phyloP scores from a whole-genome alignment of 371 early-diverging fungal genomes.

The Gilbertella persicaria region DNA sequence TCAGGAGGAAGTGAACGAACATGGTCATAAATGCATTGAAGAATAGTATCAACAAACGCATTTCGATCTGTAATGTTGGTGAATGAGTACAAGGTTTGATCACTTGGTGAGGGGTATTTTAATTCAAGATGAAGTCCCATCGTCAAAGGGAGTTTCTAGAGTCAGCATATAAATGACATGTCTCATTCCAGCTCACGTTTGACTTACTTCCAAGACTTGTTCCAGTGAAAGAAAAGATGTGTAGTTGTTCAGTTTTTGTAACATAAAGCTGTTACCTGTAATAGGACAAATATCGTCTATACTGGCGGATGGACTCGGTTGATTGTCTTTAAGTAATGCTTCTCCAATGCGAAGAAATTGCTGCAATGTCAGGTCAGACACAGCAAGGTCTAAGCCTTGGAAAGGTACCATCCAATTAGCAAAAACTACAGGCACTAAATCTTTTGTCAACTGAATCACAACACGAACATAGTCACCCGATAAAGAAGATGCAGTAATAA shows the following conservation, averaged over 20 bases:
- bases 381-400: conserved; percentile 56
- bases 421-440: conserved; percentile 88
- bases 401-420: conserved; percentile 68
- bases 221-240: conserved; percentile 71
- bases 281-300: conserved; percentile 25
- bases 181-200: background rate
- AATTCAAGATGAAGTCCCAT: conserved; percentile 86
- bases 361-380: conserved; percentile 60
- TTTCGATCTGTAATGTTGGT: conserved; percentile 71
- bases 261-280: conserved; percentile 40
- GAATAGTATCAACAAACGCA: conserved; percentile 79
- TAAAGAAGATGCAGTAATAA: conserved; percentile 79
- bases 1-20: conserved; percentile 43
- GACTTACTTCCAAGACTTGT: conserved; percentile 71
- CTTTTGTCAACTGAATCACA: conserved; percentile 88
- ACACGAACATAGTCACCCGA: conserved; percentile 82
- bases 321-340: conserved; percentile 17
- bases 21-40: conserved; percentile 78
- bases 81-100: conserved; percentile 53
- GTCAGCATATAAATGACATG: background rate
- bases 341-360: conserved; percentile 58
- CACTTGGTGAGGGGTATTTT: conserved; percentile 75
- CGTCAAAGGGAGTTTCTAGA: conserved; percentile 69
- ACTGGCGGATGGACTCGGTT: background rate
- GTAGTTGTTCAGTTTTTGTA: conserved; percentile 39